Evolutionary conservation across 352 stramenopile genomes (phyloP).

Genomic region (Phytophthora ohioensis): DNA sequence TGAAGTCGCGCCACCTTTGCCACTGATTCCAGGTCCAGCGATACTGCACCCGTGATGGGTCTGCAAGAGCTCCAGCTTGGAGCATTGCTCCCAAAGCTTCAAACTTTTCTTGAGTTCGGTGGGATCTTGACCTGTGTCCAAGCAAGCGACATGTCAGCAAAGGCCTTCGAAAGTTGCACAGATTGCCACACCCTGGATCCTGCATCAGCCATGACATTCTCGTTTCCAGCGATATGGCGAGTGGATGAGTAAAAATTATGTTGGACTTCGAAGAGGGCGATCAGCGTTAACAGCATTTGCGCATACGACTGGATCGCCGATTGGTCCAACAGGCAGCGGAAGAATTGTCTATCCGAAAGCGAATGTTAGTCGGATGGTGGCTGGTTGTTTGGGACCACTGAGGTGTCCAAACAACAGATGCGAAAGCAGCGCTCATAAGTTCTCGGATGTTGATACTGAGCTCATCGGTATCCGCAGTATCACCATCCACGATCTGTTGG

Average conservation of each 20-base stretch:
- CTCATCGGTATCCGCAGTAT: too few relatives aligned
- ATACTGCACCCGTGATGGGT: neutral
- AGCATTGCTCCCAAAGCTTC: conserved; percentile 10
- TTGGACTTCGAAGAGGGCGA: neutral
- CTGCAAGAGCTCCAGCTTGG: neutral
- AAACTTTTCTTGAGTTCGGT: neutral
- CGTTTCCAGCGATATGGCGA: conserved; percentile 8
- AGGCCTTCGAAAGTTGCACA: neutral
- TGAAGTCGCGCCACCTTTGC: neutral
- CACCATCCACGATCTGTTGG: too few relatives aligned
- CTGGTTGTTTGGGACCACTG: neutral
- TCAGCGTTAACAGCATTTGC: neutral
- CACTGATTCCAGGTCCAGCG: neutral
- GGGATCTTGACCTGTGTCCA: conserved; percentile 7
- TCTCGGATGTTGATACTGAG: neutral
- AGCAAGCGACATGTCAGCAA: conserved; percentile 9
- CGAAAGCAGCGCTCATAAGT: neutral
- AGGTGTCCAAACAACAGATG: neutral
- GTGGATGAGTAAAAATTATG: neutral
- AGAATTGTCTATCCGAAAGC: neutral
- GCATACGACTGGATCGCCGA: neutral
- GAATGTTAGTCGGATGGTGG: neutral
- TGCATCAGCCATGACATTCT: conserved; percentile 15
- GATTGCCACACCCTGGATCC: conserved; percentile 23
- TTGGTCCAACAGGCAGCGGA: neutral